phyloP scores from a whole-genome alignment of 1,139 yeast genomes.

The Hansenula sp. region DNA sequence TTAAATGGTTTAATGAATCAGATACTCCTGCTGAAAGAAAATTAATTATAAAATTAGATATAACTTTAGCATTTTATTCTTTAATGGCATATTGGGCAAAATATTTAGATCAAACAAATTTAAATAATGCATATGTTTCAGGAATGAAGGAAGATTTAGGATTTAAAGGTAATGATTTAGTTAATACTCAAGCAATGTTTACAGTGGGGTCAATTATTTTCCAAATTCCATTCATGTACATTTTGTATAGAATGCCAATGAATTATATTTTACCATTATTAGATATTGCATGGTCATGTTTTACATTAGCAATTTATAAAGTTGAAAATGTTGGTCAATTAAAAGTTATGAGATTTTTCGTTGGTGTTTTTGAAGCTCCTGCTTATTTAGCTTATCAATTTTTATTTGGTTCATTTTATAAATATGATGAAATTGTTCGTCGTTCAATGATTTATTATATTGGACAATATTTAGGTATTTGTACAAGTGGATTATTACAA shows the following conservation, averaged over 20 bases:
- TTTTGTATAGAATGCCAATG: conserved; percentile 11
- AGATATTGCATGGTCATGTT: conserved; percentile 31
- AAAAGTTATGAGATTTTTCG: conserved; percentile 47
- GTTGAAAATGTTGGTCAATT: conserved; percentile 35
- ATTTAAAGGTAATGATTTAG: conserved; percentile 33
- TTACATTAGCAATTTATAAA: conserved; percentile 52
- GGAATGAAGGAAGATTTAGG: conserved; percentile 40
- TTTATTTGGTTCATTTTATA: conserved; percentile 30
- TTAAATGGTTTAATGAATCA: neutral
- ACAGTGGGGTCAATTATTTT: conserved; percentile 22
- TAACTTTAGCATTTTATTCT: neutral
- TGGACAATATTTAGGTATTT: conserved; percentile 56
- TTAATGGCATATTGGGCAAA: neutral
- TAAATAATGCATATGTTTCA: conserved; percentile 38
- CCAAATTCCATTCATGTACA: conserved; percentile 18
- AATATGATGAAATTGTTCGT: conserved; percentile 31
- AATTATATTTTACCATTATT: conserved; percentile 10
- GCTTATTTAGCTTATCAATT: conserved; percentile 42
- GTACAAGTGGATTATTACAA: conserved; percentile 62
- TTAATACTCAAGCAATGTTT: conserved; percentile 20
- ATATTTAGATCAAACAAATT: conserved; percentile 27
- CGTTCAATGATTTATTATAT: conserved; percentile 49
- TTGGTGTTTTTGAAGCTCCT: conserved; percentile 62
- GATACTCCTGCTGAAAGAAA: conserved; percentile 38
- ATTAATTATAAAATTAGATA: conserved; percentile 48